Evolutionary conservation across 495 filamentous ascomycete genomes (phyloP), one percentile per base, ranked within the genome.

Genomic region (Xylaria palmicola): DNA sequence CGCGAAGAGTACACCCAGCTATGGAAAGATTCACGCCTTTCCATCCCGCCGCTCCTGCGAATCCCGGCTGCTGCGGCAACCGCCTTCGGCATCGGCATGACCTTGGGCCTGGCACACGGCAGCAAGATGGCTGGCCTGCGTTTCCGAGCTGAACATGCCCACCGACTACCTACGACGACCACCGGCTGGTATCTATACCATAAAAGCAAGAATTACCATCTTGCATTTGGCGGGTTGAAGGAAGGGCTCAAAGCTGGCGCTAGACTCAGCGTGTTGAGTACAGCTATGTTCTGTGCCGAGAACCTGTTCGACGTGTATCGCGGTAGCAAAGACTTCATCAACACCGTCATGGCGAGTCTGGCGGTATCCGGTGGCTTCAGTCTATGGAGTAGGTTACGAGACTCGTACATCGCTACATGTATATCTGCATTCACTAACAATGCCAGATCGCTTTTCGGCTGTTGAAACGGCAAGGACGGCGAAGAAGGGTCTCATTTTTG

Each of bases 131-230:
- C 90, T 15, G 86, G 86, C 34, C 80, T 96, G 39, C 85, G 86
- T 49, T 98, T 97, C 75, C 89, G 93, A 52, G 94, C 94, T 55
- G 90, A 98, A 75, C 95, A 98, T 68, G 90, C 94, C 20, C 94
- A 98, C 77, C 87, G 92, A 65, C 85, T 95, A 45, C 94, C 94
- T 20, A 85, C 77, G 6, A 84, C 84, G n/a, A 84, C 88, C 22
- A 83, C 83, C 7, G 94, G 91, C 29, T 98, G 94, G 94, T 98
- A 91, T 70, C 84, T 97, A 27, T 98, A 98, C 71, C 95, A 98
- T 75, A 97, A 97, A 75, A 90, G 85, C 67, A 98, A 98, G 76
- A 97, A 97, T 72, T 97, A 98, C 76, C 83, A 90, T 58, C 75
- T 87, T 6, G 82, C 88, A 49, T 81, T 87, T 10, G 90, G 89